phyloP scores from a whole-genome alignment of 768 basidiomycete genomes.

The Pleurotus tuber-regium region DNA sequence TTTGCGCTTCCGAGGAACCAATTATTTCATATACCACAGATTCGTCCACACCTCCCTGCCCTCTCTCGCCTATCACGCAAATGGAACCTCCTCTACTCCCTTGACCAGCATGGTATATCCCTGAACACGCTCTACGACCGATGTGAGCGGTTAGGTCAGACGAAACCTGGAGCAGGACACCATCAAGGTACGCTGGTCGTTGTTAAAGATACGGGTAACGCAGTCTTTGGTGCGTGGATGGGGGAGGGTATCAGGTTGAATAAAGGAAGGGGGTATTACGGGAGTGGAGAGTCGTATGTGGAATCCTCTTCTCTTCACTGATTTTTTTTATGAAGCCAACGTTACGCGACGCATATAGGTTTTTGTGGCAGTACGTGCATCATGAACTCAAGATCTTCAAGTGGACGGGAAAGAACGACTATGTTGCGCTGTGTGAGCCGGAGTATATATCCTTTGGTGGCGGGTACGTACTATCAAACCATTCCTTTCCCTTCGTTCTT shows the following conservation, averaged over 20 bases:
- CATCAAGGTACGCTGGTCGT: constrained; percentile 53
- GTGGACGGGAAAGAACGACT: constrained; percentile 89
- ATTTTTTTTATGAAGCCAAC: not conserved
- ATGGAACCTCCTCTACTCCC: constrained; percentile 84
- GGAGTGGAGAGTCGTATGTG: constrained; percentile 83
- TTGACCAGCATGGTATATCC: constrained; percentile 95
- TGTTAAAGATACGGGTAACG: constrained; percentile 60
- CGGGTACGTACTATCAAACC: constrained; percentile 71
- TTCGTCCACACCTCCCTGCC: constrained; percentile 71
- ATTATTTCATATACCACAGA: constrained; percentile 34
- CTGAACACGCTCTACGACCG: constrained; percentile 81
- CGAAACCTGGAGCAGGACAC: constrained; percentile 24
- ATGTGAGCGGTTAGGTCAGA: constrained; percentile 43
- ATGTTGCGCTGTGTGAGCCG: constrained; percentile 83
- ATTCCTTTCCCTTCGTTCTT: constrained; percentile 5
- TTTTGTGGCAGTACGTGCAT: constrained; percentile 68
- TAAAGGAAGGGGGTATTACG: constrained; percentile 71
- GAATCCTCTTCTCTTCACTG: constrained; percentile 1
- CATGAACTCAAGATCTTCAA: constrained; percentile 58
- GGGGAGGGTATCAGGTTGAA: constrained; percentile 66
- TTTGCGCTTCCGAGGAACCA: not conserved
- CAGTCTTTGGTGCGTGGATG: constrained; percentile 80
- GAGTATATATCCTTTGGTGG: constrained; percentile 87
- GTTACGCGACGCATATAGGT: constrained; percentile 42
- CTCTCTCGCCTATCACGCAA: constrained; percentile 64